A percentile compares a stretch with the other conserved stretches of the same genome.
These are phyloP conservation scores for Termitomyces eurrhizus DNA, from an alignment of 768 basidiomycete genomes.

Conservation along the genomic window DNA sequence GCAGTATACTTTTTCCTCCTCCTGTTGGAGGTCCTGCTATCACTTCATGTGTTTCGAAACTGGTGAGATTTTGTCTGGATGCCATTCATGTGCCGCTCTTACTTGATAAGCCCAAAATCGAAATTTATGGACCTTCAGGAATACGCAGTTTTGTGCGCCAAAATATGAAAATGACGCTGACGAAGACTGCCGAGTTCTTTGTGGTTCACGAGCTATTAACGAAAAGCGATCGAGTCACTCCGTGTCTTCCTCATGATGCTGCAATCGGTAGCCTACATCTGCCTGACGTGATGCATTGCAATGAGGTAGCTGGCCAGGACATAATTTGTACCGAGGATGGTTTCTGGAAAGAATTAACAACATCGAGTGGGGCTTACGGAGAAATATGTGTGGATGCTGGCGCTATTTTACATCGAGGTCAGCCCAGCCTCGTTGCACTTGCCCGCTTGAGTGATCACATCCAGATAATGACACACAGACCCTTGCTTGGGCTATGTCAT, in stretches of 20 bases:
- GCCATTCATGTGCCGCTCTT: not conserved
- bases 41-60: slow-evolving; percentile 11
- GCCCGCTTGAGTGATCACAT: not conserved
- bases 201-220: slow-evolving; percentile 76
- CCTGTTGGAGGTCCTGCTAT: slow-evolving; percentile 18
- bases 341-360: slow-evolving; percentile 58
- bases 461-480: slow-evolving; percentile 35
- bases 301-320: slow-evolving; percentile 61
- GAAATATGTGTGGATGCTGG: slow-evolving; percentile 65
- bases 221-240: slow-evolving; percentile 46
- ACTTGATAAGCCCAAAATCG: slow-evolving; percentile 43
- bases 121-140: slow-evolving; percentile 80
- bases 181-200: slow-evolving; percentile 56
- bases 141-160: slow-evolving; percentile 72
- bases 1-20: slow-evolving; percentile 52
- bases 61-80: slow-evolving; percentile 13
- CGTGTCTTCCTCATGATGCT: slow-evolving; percentile 35
- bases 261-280: slow-evolving; percentile 16
- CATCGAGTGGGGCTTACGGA: slow-evolving; percentile 33
- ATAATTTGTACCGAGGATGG: slow-evolving; percentile 52
- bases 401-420: slow-evolving; percentile 74
- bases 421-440: slow-evolving; percentile 15
- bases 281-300: slow-evolving; percentile 49
- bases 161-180: slow-evolving; percentile 64
- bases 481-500: slow-evolving; percentile 80